phyloP scores from a whole-genome alignment of 805 yeast genomes.

The Kodamaea neixiangensis region DNA sequence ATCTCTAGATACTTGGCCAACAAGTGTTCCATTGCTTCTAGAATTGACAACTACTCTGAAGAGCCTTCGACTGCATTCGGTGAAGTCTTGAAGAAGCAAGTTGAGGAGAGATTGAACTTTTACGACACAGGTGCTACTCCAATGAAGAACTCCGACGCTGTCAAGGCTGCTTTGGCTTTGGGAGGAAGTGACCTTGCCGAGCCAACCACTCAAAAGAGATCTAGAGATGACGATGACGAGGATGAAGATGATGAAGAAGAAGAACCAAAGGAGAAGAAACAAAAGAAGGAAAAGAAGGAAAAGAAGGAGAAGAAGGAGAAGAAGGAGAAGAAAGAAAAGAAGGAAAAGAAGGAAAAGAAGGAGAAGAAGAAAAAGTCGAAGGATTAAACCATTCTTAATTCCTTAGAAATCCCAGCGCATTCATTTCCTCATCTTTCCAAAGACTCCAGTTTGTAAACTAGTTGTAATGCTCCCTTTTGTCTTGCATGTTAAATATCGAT shows the following conservation, averaged over 20 bases:
- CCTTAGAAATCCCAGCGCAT: constrained; percentile 4
- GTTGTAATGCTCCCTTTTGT: constrained; percentile 16
- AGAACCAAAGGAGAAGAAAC: constrained; percentile 34
- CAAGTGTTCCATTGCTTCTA: constrained; percentile 98
- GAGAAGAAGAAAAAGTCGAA: constrained; percentile 50
- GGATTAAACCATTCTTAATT: constrained; percentile 28
- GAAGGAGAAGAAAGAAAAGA: constrained; percentile 40
- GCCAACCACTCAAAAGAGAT: constrained; percentile 28
- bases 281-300: constrained; percentile 36
- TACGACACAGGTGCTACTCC: constrained; percentile 97
- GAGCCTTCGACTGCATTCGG: constrained; percentile 92
- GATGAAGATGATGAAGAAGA: constrained; percentile 28
- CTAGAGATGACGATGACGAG: constrained; percentile 25
- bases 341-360: constrained; percentile 44
- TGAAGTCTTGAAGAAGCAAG: constrained; percentile 88
- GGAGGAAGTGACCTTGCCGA: constrained; percentile 52
- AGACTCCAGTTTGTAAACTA: constrained; percentile 24
- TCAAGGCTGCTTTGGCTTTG: constrained; percentile 83
- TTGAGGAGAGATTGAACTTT: constrained; percentile 94
- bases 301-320: constrained; percentile 35
- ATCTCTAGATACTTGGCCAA: constrained; percentile 97
- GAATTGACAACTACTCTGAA: constrained; percentile 97
- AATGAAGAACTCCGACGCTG: constrained; percentile 93
- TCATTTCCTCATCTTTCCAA: constrained; percentile 6
- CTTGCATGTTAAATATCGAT: constrained; percentile 27